Percentiles rank a stretch among this genome's conserved stretches.
These are phyloP conservation scores for Cryptosporidium baileyi DNA, from an alignment of 169 alveolate genomes.

Conservation along the genomic window DNA sequence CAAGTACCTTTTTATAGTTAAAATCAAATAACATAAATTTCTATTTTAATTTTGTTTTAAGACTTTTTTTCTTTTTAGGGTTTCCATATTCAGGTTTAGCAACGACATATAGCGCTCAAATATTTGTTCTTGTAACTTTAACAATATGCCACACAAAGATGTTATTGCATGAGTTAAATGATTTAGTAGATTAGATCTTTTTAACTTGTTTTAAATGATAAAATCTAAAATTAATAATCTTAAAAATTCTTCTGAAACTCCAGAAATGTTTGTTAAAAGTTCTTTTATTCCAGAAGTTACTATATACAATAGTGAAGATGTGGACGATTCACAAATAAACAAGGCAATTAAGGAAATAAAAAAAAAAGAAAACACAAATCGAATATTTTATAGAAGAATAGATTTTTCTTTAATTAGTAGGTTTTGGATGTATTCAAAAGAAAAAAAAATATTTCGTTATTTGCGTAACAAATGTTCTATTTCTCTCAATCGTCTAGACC, in stretches of 20 bases:
- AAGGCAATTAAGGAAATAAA: neutral
- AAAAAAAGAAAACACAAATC: neutral
- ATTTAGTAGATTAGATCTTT: too few relatives aligned
- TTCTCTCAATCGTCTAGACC: conserved; percentile 25
- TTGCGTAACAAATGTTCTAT: conserved; percentile 21
- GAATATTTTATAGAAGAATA: neutral
- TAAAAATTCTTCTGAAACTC: neutral
- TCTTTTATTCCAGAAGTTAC: conserved; percentile 59
- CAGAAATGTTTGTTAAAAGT: neutral
- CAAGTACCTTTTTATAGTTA: too few relatives aligned
- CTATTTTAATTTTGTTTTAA: too few relatives aligned
- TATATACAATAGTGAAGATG: neutral
- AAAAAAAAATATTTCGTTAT: neutral
- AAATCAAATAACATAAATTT: too few relatives aligned
- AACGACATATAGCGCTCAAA: too few relatives aligned
- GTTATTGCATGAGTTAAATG: too few relatives aligned
- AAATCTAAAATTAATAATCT: too few relatives aligned
- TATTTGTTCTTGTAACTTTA: too few relatives aligned
- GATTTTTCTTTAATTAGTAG: neutral
- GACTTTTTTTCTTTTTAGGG: too few relatives aligned
- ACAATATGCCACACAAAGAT: too few relatives aligned
- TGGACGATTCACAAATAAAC: conserved; percentile 2
- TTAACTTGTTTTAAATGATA: too few relatives aligned
- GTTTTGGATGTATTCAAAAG: neutral
- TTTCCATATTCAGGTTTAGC: too few relatives aligned